Evolutionary conservation across 2,329 filamentous ascomycete species (phyloP).

Genomic region (Davidsoniella eucalypti): DNA sequence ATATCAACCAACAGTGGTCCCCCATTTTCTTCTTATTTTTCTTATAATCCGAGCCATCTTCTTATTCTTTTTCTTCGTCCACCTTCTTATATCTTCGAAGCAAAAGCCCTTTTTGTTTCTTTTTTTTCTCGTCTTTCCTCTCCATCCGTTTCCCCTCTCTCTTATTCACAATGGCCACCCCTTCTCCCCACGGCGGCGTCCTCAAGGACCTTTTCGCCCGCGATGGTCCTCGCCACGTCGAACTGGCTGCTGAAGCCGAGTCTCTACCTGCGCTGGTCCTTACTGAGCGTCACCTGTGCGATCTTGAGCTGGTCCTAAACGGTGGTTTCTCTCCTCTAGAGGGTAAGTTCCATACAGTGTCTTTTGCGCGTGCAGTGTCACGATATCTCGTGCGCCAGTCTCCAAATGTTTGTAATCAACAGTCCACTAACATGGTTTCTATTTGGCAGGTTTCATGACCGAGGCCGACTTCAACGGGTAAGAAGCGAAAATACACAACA

Average conservation of each 20-base stretch:
- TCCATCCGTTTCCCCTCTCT: not conserved
- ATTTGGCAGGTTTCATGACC: conserved; percentile 69
- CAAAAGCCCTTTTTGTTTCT: not conserved
- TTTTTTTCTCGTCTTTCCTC: not conserved
- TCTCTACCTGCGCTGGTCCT: conserved; percentile 69
- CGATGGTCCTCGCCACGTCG: conserved; percentile 65
- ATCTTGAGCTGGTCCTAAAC: conserved; percentile 92
- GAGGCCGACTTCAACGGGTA: conserved; percentile 94
- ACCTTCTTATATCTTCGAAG: not conserved
- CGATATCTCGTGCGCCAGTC: no score
- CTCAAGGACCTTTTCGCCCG: conserved; percentile 96
- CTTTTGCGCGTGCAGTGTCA: not conserved
- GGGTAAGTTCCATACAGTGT: conserved; percentile 39
- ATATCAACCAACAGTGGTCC: conserved; percentile 2
- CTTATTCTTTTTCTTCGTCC: conserved; percentile 13
- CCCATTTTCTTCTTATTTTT: conserved; percentile 1
- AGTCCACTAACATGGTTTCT: conserved; percentile 10
- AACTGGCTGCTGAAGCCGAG: conserved; percentile 75
- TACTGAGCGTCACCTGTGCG: conserved; percentile 88
- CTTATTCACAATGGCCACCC: conserved; percentile 40
- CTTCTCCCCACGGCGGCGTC: conserved; percentile 66
- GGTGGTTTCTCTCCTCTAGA: conserved; percentile 96
- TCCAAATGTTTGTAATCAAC: no score
- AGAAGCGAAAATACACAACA: conserved; percentile 15
- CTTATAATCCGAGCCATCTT: conserved; percentile 3